Conservation (phyloP, 495 filamentous ascomycete species). For the Evansstolkia leycettana region DNA sequence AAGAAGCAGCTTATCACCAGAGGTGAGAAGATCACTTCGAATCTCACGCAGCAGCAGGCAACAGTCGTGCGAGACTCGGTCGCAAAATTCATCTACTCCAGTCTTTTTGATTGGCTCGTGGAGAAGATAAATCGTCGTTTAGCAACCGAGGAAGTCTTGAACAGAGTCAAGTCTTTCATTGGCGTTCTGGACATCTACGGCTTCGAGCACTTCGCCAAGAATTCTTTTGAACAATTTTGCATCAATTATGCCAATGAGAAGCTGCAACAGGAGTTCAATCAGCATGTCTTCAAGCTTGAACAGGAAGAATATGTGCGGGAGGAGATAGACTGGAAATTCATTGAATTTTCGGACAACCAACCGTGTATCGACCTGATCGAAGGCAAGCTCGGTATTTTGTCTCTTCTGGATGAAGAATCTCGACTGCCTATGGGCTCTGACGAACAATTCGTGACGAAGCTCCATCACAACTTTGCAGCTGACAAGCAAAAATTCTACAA, state of each 20-base stretch:
- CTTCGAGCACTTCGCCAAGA: constrained; percentile 99
- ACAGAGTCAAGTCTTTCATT: constrained; percentile 82
- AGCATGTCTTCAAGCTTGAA: constrained; percentile 99
- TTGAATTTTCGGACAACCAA: constrained; percentile 98
- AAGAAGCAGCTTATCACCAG: constrained; percentile 97
- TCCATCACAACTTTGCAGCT: constrained; percentile 84
- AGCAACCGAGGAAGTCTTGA: constrained; percentile 77
- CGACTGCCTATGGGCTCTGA: constrained; percentile 94
- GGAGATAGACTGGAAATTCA: constrained; percentile 98
- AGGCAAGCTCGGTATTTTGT: constrained; percentile 85
- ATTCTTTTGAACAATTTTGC: constrained; percentile 99
- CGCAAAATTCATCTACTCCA: constrained; percentile 97
- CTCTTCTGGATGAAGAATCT: constrained; percentile 92
- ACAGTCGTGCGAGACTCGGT: constrained; percentile 94
- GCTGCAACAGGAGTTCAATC: constrained; percentile 98
- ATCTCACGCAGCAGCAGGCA: constrained; percentile 87
- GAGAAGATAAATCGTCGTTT: constrained; percentile 87
- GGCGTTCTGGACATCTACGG: constrained; percentile 99
- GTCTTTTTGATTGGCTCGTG: constrained; percentile 96
- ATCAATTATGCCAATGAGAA: constrained; percentile 99
- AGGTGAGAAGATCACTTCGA: constrained; percentile 95
- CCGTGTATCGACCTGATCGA: constrained; percentile 99
- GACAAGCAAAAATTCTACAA: constrained; percentile 98
- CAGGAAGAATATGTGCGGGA: constrained; percentile 97
- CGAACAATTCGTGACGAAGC: constrained; percentile 93